Percentiles rank a stretch among this genome's conserved stretches.
Conservation (phyloP, 192 early-diverging fungal genomes). For the Coemansia sp. region DNA sequence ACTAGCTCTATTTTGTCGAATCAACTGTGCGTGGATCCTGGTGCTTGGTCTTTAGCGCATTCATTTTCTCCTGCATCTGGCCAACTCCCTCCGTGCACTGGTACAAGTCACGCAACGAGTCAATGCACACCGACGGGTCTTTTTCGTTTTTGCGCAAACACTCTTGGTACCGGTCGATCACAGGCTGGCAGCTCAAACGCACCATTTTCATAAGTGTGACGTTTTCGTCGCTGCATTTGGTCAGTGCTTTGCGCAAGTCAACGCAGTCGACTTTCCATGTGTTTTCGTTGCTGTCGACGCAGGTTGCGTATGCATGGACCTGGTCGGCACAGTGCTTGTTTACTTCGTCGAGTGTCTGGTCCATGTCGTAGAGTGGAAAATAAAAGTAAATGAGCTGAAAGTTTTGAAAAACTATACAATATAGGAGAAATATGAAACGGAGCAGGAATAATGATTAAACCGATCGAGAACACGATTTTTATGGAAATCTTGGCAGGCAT, state of each 20-base stretch:
- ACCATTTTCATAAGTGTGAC: conserved; percentile 55
- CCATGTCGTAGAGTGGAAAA: conserved; percentile 22
- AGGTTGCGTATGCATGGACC: conserved; percentile 43
- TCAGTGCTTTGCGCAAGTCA: conserved; percentile 40
- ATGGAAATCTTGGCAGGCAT: no score
- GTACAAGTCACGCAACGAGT: conserved; percentile 45
- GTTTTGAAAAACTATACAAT: neutral
- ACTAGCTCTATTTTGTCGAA: no score
- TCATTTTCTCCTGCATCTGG: conserved; percentile 51
- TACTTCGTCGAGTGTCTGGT: conserved; percentile 54
- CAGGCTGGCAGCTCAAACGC: conserved; percentile 50
- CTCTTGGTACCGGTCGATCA: conserved; percentile 46
- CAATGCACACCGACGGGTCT: conserved; percentile 41
- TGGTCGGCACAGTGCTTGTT: conserved; percentile 55
- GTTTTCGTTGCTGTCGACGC: conserved; percentile 41
- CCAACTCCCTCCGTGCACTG: conserved; percentile 54
- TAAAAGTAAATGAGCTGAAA: no score
- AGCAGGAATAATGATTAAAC: neutral
- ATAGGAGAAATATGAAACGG: neutral
- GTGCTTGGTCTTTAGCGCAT: conserved; percentile 33
- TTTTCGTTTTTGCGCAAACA: conserved; percentile 37
- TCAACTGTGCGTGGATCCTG: neutral
- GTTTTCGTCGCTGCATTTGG: conserved; percentile 53
- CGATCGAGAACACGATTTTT: no score
- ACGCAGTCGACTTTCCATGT: conserved; percentile 48